Evolutionary conservation across 371 early-diverging fungal genomes (phyloP), one percentile per base, ranked within the genome.

Genomic region (Actinomucor elegans): DNA sequence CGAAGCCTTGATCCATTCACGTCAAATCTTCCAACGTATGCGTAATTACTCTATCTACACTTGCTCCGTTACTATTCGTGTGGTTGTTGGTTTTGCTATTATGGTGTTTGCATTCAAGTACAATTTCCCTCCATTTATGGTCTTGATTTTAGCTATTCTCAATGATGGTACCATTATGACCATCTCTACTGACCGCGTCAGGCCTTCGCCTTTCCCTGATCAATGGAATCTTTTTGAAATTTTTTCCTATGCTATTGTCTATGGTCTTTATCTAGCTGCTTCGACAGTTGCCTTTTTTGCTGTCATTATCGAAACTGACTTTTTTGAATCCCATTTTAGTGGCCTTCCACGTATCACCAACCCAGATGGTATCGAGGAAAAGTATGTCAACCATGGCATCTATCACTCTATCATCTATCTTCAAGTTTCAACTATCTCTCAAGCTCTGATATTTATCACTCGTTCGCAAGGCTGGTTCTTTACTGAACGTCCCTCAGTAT

Each of bases 1-100:
- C 42, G 79, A 78, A 42, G 80, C 79, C 38, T 69, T 81, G 44
- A 70, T 76, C 46, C 69, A 69, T 50, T 73, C 81, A 24, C 72
- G 83, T 32, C 76, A 77, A 64, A 80, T 83, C 41, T 83, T 83
- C 63, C 80, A 83, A 48, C 80, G 83, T 38, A 83, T 83, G 81
- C 64, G 61, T 21, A 57, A 66, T n/a, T 75, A 75, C 50, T 67
- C 76, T 34, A 71, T 71, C 38, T 75, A 75, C 49, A 75, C 76
- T 23, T 75, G 76, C 48, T 71, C 76, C 0, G 71, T 75, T 33
- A 75, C 76, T 29, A 75, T 75, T 54, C 76, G 76, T 71, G 64
- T 77, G 31, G 77, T 77, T 26, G 67, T 77, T 38, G 71, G 74
- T 35, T 77, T 77, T 52, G 64, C 77, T 10, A 37, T 77, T 29